Evolutionary conservation across 2,329 filamentous ascomycete genomes (phyloP).

Genomic region (Pseudogymnoascus sp.): DNA sequence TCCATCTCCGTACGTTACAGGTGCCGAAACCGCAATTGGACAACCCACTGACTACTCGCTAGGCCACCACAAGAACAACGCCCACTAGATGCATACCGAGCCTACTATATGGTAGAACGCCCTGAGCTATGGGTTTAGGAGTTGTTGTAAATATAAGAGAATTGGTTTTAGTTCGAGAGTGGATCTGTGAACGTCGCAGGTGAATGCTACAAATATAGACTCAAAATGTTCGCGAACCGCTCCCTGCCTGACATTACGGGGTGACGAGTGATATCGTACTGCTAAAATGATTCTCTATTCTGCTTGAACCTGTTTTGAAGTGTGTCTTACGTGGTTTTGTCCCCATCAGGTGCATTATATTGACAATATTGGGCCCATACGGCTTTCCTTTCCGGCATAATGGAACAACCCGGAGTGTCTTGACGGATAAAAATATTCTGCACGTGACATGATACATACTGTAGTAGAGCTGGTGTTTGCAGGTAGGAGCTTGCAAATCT

Average conservation of each 20-base stretch:
- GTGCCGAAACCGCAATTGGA: background rate
- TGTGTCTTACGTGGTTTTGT: background rate
- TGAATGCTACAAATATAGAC: conserved; percentile 8
- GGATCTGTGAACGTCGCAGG: background rate
- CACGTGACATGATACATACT: background rate
- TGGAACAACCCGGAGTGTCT: background rate
- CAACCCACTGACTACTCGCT: conserved; percentile 21
- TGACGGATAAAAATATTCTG: background rate
- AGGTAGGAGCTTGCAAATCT: background rate
- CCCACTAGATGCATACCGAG: conserved; percentile 59
- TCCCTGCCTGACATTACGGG: background rate
- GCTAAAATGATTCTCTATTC: background rate
- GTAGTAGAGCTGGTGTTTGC: background rate
- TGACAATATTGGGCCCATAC: background rate
- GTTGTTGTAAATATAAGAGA: conserved; percentile 10
- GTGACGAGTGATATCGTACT: background rate
- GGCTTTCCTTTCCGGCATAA: background rate
- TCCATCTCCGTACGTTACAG: conserved; percentile 81
- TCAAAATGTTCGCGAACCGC: background rate
- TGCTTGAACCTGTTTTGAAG: background rate
- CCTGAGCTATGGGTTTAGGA: conserved; percentile 5
- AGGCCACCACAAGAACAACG: conserved; percentile 99
- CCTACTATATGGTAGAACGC: conserved; percentile 8
- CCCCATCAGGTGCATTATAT: background rate
- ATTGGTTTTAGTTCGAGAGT: background rate